These are phyloP conservation scores for Cyclanthera cordifolia DNA, from an alignment of 306 rosid genomes.

Conservation along the genomic window DNA sequence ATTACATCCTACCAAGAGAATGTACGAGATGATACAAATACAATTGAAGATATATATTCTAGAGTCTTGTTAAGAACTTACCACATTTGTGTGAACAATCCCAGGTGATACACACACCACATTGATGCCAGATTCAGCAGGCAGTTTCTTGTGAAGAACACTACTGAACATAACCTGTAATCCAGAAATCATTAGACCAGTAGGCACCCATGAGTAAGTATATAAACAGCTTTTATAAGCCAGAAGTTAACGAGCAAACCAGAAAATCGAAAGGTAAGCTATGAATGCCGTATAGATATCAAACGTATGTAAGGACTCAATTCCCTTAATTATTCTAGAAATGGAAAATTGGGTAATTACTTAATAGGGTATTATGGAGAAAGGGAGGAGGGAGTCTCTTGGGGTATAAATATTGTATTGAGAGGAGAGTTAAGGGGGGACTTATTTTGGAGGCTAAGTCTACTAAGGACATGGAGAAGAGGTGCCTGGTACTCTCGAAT, in stretches of 20 bases:
- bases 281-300: too few relatives aligned
- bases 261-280: neutral
- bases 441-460: too few relatives aligned
- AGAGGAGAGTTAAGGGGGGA: too few relatives aligned
- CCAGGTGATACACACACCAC: constrained; percentile 90
- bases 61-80: constrained; percentile 30
- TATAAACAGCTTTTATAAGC: constrained; percentile 1
- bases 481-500: too few relatives aligned
- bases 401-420: too few relatives aligned
- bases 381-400: too few relatives aligned
- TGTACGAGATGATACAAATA: neutral
- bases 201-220: neutral
- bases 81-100: constrained; percentile 90
- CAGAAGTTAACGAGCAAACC: neutral
- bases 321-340: too few relatives aligned
- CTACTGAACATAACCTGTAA: constrained; percentile 93
- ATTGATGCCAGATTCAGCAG: constrained; percentile 70
- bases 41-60: neutral
- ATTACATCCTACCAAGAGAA: neutral
- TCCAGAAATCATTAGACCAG: constrained; percentile 11
- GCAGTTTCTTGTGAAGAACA: constrained; percentile 67
- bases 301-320: too few relatives aligned
- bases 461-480: too few relatives aligned
- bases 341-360: too few relatives aligned
- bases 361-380: too few relatives aligned